Evolutionary conservation across 228 moss, liverwort and hornwort species (phyloP), one percentile per base, ranked within the genome.

Genomic region (Sphagnum fallax): DNA sequence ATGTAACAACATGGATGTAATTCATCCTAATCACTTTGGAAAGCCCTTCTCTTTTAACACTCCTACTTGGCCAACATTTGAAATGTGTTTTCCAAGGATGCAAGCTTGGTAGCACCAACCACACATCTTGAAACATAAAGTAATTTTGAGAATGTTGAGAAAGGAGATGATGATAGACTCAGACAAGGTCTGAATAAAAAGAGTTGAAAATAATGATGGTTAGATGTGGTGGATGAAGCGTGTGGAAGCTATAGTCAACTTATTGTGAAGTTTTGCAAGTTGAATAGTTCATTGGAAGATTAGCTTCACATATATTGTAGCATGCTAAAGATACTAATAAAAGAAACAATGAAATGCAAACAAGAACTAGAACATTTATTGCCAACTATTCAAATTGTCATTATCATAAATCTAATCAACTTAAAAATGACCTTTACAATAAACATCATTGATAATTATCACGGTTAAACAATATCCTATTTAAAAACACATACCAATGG

Each of bases 151-250:
- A 70, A 58, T 64, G 53, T 48, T 52, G 65, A 60, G 5, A 62
- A 70, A 51, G 64, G 64, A n/a, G 70, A 51, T 65, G 68, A 18
- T n/a, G 62, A 62, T 66, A 64, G 66, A 52, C 65, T 69, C 63
- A 63, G 62, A 64, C 85, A 88, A 73, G 84, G 80, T 68, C 71
- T 16, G 60, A 83, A 75, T 6, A 80, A 78, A 47, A 87, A 32
- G 76, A 70, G 79, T 74, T 69, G 75, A 53, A 59, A 81, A 67
- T 5, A 90, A 70, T 67, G 89, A 90, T 81, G 83, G 83, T 73
- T 83, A 87, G 76, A 93, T 76, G 53, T 93, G 87, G 4, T 86
- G 89, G 73, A 81, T 76, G 51, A 81, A 79, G 49, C 76, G 66
- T 52, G 80, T 60, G 63, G 87, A 77, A n/a, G 76, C 75, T 75